Conservation (phyloP, 345 rosid species). For the Toxicodendron radicans region DNA sequence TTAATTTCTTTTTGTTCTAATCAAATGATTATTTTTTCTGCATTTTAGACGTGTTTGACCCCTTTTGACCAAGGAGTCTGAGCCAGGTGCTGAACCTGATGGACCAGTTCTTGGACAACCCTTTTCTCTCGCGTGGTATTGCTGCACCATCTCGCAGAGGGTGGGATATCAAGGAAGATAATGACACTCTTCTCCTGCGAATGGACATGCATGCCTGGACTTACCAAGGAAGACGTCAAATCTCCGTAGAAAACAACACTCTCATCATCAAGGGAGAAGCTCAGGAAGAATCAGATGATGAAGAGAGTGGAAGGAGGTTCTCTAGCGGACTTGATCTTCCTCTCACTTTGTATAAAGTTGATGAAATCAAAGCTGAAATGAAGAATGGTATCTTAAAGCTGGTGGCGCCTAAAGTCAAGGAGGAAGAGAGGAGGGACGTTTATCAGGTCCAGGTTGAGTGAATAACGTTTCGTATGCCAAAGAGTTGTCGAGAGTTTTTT, state of each 20-base stretch:
- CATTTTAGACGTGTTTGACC: constrained; percentile 23
- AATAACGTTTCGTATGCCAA: no score
- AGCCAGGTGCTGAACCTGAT: constrained; percentile 24
- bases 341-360: constrained; percentile 15
- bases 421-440: constrained; percentile 23
- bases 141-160: constrained; percentile 29
- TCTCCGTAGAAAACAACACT: constrained; percentile 23
- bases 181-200: constrained; percentile 25
- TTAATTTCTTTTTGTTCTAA: no score
- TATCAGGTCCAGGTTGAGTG: constrained; percentile 23
- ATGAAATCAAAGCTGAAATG: constrained; percentile 38
- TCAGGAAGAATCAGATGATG: constrained; percentile 4
- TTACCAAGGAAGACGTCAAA: constrained; percentile 41
- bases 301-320: constrained; percentile 24
- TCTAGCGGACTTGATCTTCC: constrained; percentile 28
- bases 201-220: constrained; percentile 57
- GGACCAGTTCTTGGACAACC: constrained; percentile 28
- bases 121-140: constrained; percentile 1
- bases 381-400: constrained; percentile 39
- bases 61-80: constrained; percentile 29
- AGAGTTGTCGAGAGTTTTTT: background rate
- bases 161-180: constrained; percentile 56
- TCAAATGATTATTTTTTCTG: background rate
- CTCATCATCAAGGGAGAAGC: constrained; percentile 11
- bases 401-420: constrained; percentile 34